A percentile compares a stretch with the other conserved stretches of the same genome.
Evolutionary conservation across 441 rosid genomes (phyloP).

Genomic region (Erysimum pusillum): DNA sequence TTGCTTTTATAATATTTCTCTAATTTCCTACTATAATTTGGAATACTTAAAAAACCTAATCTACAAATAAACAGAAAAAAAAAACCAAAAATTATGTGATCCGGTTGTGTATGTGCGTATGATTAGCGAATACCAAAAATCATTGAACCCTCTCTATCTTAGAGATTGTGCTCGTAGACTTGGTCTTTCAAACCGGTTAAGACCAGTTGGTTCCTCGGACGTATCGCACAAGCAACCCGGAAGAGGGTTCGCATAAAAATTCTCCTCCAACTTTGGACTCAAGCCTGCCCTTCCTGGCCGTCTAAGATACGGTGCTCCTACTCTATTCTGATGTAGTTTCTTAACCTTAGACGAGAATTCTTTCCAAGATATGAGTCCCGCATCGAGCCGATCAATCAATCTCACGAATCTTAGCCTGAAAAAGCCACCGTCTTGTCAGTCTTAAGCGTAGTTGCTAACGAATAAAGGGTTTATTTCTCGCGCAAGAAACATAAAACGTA

Average conservation of each 20-base stretch:
- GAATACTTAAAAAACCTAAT: constrained; percentile 17
- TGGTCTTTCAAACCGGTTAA: constrained; percentile 47
- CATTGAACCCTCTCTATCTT: constrained; percentile 23
- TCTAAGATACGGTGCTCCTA: constrained; percentile 60
- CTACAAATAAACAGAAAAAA: neutral
- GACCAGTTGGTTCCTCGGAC: constrained; percentile 30
- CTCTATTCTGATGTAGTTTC: constrained; percentile 55
- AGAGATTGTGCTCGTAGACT: constrained; percentile 41
- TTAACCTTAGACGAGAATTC: constrained; percentile 54
- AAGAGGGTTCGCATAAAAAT: constrained; percentile 81
- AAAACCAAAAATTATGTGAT: constrained; percentile 13
- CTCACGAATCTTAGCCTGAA: constrained; percentile 61
- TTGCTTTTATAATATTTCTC: constrained; percentile 1
- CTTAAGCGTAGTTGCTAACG: neutral
- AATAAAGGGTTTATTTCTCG: neutral
- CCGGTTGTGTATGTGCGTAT: constrained; percentile 5
- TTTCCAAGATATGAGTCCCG: constrained; percentile 57
- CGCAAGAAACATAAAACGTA: constrained; percentile 34
- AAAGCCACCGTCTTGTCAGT: neutral
- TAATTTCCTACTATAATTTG: constrained; percentile 19
- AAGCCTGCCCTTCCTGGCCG: constrained; percentile 45
- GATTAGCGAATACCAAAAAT: neutral
- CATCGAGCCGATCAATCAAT: constrained; percentile 58
- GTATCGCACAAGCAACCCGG: constrained; percentile 76
- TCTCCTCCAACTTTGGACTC: constrained; percentile 59